Evolutionary conservation across 768 basidiomycete genomes (phyloP).

Genomic region (Mrakia hoshinonis): DNA sequence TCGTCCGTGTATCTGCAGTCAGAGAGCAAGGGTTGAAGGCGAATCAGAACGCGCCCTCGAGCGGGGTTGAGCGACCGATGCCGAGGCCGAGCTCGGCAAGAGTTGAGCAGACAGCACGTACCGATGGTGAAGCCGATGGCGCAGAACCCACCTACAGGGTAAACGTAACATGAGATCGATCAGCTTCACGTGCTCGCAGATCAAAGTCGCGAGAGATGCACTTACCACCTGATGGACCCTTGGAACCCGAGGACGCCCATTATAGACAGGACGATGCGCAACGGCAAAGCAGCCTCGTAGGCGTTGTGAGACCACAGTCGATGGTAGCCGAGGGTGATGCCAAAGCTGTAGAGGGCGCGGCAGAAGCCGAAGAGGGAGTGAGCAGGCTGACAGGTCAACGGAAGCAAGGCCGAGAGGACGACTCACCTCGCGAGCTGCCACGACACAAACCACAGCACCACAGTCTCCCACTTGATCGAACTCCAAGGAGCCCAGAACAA

Average conservation of each 20-base stretch:
- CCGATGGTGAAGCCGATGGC: slow-evolving; percentile 66
- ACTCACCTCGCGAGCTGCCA: slow-evolving; percentile 59
- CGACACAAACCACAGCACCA: slow-evolving; percentile 50
- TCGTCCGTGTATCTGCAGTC: slow-evolving; percentile 22
- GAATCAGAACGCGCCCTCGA: neutral
- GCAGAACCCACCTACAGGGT: slow-evolving; percentile 41
- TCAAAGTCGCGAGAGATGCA: slow-evolving; percentile 8
- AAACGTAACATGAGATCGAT: slow-evolving; percentile 45
- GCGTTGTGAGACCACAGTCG: slow-evolving; percentile 68
- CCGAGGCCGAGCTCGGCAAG: neutral
- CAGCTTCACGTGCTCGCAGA: neutral
- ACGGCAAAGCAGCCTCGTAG: slow-evolving; percentile 52
- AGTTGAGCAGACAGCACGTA: slow-evolving; percentile 31
- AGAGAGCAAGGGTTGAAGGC: no score
- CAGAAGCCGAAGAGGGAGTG: neutral
- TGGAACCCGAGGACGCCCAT: slow-evolving; percentile 68
- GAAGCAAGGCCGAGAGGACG: neutral
- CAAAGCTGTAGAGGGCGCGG: slow-evolving; percentile 33
- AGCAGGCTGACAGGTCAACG: neutral
- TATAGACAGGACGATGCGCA: slow-evolving; percentile 54
- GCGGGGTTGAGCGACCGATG: neutral
- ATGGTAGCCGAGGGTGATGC: slow-evolving; percentile 69
- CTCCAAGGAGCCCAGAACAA: slow-evolving; percentile 48
- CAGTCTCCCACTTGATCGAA: slow-evolving; percentile 45
- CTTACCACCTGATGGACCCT: slow-evolving; percentile 62